These are phyloP conservation scores for Cyberlindnera nakhonratchasimensis DNA, from an alignment of 805 yeast species.

Conservation along the genomic window DNA sequence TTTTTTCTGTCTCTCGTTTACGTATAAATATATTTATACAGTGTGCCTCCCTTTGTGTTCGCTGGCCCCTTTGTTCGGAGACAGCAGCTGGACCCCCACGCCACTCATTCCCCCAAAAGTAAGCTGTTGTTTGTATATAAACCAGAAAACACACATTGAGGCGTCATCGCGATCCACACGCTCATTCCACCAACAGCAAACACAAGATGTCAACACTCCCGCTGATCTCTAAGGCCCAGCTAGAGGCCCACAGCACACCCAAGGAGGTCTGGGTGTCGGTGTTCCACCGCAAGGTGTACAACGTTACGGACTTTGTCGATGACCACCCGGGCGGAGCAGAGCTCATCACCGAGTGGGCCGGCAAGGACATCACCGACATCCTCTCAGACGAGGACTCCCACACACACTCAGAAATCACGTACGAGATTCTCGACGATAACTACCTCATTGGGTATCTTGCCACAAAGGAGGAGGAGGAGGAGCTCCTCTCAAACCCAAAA, in stretches of 20 bases:
- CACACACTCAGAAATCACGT: conserved; percentile 80
- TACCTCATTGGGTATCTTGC: conserved; percentile 82
- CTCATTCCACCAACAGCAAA: too few species aligned
- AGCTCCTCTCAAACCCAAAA: conserved; percentile 58
- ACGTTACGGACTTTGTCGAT: conserved; percentile 60
- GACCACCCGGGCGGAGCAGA: conserved; percentile 82
- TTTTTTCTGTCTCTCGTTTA: too few species aligned
- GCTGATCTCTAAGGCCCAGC: conserved; percentile 50
- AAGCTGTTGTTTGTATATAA: too few species aligned
- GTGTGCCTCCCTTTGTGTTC: too few species aligned
- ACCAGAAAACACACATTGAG: too few species aligned
- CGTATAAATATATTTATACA: too few species aligned
- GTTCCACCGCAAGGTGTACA: conserved; percentile 75
- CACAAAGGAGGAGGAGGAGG: conserved; percentile 70
- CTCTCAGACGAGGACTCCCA: conserved; percentile 73
- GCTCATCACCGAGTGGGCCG: conserved; percentile 73
- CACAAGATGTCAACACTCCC: conserved; percentile 48
- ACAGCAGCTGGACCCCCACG: too few species aligned
- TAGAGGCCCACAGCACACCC: conserved; percentile 47
- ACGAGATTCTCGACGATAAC: conserved; percentile 79
- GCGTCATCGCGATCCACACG: too few species aligned
- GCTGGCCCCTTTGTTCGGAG: too few species aligned
- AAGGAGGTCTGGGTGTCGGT: conserved; percentile 78
- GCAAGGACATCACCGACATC: conserved; percentile 78
- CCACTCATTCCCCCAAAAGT: too few species aligned